phyloP scores from a whole-genome alignment of 2,329 filamentous ascomycete species.

The Colletotrichum sp. region DNA sequence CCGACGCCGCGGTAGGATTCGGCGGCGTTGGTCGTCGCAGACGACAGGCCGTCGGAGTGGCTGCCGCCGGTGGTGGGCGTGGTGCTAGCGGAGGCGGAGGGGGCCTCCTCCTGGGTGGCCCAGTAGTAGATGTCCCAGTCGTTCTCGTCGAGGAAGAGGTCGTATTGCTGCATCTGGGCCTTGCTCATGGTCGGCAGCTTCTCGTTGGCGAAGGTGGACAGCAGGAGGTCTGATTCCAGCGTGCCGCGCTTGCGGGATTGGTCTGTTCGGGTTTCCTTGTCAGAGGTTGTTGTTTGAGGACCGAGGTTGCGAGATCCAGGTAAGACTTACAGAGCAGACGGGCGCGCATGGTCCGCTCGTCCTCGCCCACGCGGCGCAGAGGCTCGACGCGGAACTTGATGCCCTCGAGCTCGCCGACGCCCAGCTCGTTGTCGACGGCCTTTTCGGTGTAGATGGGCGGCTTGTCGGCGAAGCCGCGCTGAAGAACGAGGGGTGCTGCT shows the following conservation, averaged over 20 bases:
- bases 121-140: constrained; percentile 99
- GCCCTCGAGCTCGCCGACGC: constrained; percentile 86
- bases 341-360: constrained; percentile 84
- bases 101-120: constrained; percentile 81
- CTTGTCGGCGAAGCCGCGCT: constrained; percentile 19
- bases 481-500: constrained; percentile 16
- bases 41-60: neutral
- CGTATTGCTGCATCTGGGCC: constrained; percentile 81
- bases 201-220: constrained; percentile 90
- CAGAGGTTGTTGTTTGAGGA: neutral
- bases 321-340: constrained; percentile 69
- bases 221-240: constrained; percentile 92
- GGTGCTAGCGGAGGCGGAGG: constrained; percentile 48
- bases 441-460: constrained; percentile 27
- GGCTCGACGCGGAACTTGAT: constrained; percentile 89
- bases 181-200: constrained; percentile 77
- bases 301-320: neutral
- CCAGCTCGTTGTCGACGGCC: constrained; percentile 60
- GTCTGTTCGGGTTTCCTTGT: constrained; percentile 58
- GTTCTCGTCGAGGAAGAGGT: constrained; percentile 95
- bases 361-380: constrained; percentile 83
- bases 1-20: constrained; percentile 9
- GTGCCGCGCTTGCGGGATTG: constrained; percentile 96
- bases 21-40: constrained; percentile 26
- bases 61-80: constrained; percentile 39